Percentiles rank a stretch among this genome's conserved stretches.
These are phyloP conservation scores for Ophiostoma himal-ulmi DNA, from an alignment of 2,329 filamentous ascomycete species.

Conservation along the genomic window DNA sequence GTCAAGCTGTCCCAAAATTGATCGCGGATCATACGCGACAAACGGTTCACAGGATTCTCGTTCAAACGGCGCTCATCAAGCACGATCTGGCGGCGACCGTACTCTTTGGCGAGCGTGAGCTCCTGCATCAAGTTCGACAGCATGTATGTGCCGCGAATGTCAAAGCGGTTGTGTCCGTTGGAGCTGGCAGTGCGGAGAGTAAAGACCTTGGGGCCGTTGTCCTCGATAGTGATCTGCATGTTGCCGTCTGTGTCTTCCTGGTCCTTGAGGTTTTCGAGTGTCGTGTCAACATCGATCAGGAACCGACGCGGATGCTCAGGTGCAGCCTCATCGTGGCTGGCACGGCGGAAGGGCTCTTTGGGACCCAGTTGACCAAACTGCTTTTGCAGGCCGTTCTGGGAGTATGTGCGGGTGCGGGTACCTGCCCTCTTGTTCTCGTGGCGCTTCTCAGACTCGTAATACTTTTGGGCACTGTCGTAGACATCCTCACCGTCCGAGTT, in stretches of 20 bases:
- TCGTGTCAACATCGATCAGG: constrained; percentile 78
- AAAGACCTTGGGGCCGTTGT: constrained; percentile 84
- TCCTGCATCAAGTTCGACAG: constrained; percentile 94
- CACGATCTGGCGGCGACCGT: constrained; percentile 81
- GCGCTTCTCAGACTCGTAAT: constrained; percentile 53
- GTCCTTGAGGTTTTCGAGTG: constrained; percentile 68
- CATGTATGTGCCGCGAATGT: constrained; percentile 94
- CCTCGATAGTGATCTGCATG: constrained; percentile 96
- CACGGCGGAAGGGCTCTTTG: constrained; percentile 51
- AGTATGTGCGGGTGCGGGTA: constrained; percentile 50
- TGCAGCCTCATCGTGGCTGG: constrained; percentile 64
- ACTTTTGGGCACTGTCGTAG: constrained; percentile 54
- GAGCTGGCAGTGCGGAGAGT: constrained; percentile 79
- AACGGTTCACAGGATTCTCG: constrained; percentile 87
- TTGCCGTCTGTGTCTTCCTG: constrained; percentile 93
- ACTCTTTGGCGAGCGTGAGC: constrained; percentile 84
- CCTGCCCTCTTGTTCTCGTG: constrained; percentile 44
- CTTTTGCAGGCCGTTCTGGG: constrained; percentile 51
- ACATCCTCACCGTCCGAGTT: constrained; percentile 42
- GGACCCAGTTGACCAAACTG: constrained; percentile 49
- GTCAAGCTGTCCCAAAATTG: constrained; percentile 93
- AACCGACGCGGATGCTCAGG: constrained; percentile 66
- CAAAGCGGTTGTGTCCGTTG: constrained; percentile 78
- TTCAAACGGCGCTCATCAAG: constrained; percentile 87
- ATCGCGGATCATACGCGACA: constrained; percentile 78